Evolutionary conservation across 805 yeast genomes (phyloP).

Genomic region (Saccharomyces kudriavzevii): DNA sequence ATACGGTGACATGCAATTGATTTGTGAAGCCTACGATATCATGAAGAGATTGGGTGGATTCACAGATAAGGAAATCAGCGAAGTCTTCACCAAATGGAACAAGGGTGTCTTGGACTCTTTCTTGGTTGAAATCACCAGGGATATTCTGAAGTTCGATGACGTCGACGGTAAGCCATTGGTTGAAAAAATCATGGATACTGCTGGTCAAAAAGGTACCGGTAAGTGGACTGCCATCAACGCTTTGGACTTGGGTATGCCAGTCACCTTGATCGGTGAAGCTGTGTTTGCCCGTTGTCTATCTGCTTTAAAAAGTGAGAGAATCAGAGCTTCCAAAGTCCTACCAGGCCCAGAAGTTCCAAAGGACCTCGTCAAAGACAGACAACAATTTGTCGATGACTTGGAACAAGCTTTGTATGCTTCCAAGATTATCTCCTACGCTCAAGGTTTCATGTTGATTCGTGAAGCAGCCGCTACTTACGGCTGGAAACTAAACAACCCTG

Average conservation of each 20-base stretch:
- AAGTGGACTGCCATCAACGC: slow-evolving; percentile 99
- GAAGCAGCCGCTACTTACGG: slow-evolving; percentile 96
- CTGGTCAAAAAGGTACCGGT: slow-evolving; percentile 99
- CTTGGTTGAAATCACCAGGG: slow-evolving; percentile 94
- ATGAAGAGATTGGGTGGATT: slow-evolving; percentile 91
- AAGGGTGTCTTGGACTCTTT: slow-evolving; percentile 95
- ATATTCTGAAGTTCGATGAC: slow-evolving; percentile 83
- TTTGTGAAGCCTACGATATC: slow-evolving; percentile 94
- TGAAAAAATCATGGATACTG: slow-evolving; percentile 92
- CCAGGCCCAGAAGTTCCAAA: slow-evolving; percentile 68
- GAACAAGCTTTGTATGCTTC: slow-evolving; percentile 98
- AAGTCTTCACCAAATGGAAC: slow-evolving; percentile 89
- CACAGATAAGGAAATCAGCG: slow-evolving; percentile 85
- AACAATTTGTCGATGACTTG: slow-evolving; percentile 80
- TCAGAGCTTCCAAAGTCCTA: slow-evolving; percentile 68
- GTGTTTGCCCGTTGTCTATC: slow-evolving; percentile 95
- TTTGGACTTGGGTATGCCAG: slow-evolving; percentile 95
- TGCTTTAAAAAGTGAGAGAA: slow-evolving; percentile 86
- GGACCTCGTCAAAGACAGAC: slow-evolving; percentile 63
- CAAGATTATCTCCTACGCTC: slow-evolving; percentile 96
- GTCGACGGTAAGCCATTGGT: slow-evolving; percentile 86
- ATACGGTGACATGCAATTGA: slow-evolving; percentile 99
- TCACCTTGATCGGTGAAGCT: slow-evolving; percentile 96
- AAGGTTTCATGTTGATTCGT: slow-evolving; percentile 98
- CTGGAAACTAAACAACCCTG: slow-evolving; percentile 97